These are phyloP conservation scores for Globisporangium carolinianum DNA, from an alignment of 352 stramenopile species.

Conservation along the genomic window DNA sequence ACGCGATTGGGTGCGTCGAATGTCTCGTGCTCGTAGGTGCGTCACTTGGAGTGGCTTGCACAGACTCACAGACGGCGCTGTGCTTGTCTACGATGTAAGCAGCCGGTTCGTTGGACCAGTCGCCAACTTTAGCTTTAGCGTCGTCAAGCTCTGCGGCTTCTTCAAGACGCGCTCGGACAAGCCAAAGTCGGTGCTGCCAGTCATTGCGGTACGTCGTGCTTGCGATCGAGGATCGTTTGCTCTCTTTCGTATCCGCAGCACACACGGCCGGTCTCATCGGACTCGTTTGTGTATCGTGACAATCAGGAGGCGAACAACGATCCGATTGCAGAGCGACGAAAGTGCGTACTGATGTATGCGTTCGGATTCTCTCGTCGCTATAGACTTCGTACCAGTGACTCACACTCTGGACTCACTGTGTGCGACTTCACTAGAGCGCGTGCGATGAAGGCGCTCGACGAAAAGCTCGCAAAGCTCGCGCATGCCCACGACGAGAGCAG, in stretches of 20 bases:
- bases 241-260: neutral
- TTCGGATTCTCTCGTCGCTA: neutral
- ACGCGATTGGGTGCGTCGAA: slow-evolving; percentile 54
- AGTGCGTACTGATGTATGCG: slow-evolving; percentile 32
- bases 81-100: slow-evolving; percentile 3
- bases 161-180: slow-evolving; percentile 74
- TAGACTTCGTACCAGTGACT: neutral
- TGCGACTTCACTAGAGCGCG: slow-evolving; percentile 35
- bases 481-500: slow-evolving; percentile 12
- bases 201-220: slow-evolving; percentile 35
- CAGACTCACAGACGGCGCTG: neutral
- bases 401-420: neutral
- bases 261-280: too few relatives aligned
- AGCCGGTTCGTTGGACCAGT: slow-evolving; percentile 58
- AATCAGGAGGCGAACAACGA: slow-evolving; percentile 49
- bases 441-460: slow-evolving; percentile 85
- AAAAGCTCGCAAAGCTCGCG: slow-evolving; percentile 82
- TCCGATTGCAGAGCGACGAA: slow-evolving; percentile 81
- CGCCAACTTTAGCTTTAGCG: slow-evolving; percentile 76
- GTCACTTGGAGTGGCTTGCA: too few relatives aligned
- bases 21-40: too few relatives aligned
- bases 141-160: slow-evolving; percentile 79
- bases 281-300: too few relatives aligned
- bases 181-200: slow-evolving; percentile 48
- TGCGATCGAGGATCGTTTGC: neutral